Base-by-base conservation (phyloP, 495 filamentous ascomycete species). In the Talaromyces adpressus region DNA sequence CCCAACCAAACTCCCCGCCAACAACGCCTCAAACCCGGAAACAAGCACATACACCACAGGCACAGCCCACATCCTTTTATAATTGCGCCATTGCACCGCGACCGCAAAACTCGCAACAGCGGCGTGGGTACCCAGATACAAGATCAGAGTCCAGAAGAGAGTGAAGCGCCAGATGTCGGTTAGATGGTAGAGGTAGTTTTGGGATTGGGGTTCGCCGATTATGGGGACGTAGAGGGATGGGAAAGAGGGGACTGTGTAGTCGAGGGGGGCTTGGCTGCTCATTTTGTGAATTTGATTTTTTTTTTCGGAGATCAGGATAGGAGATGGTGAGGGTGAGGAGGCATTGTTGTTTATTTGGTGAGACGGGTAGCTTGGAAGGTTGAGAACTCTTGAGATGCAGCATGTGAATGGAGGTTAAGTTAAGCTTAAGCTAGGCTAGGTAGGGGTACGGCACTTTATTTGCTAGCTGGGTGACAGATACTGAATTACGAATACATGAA, bases 91-190 rank as follows among this genome's bases (percentile, higher is more conserved):
- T 65, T 90, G 91, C 73, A 93, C 88, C 32, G 83, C 71, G 59
- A 94, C 77, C 2, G 91, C 91, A 68, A 89, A 93, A 11, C 77
- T 79, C 0, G 87, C 87, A 2, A 90, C 91, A 3, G 71, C 63
- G 6, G 81, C 61, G 69, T 82, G 77, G 3, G 73, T 74, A 0
- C 69, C 70, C 7, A 67, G 71, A 63, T 81, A 82, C 49, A 82
- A 78, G 7, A 84, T 72, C 58, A 82, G 62, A 0, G 93, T 97
- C 94, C 94, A 98, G 71, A 86, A 84, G 1, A 96, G 77, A 0
- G 94, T 98, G 72, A 93, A 97, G 59, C 89, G 88, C 91, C 91
- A 97, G 53, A 96, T 91, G 70, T 97, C 92, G 34, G 70, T 66
- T 34, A 88, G 79, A 71, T 89, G 83, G 78, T 92, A 94, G 65